phyloP scores from a whole-genome alignment of 1,284 basidiomycete species.

The Takashimella tepidaria region DNA sequence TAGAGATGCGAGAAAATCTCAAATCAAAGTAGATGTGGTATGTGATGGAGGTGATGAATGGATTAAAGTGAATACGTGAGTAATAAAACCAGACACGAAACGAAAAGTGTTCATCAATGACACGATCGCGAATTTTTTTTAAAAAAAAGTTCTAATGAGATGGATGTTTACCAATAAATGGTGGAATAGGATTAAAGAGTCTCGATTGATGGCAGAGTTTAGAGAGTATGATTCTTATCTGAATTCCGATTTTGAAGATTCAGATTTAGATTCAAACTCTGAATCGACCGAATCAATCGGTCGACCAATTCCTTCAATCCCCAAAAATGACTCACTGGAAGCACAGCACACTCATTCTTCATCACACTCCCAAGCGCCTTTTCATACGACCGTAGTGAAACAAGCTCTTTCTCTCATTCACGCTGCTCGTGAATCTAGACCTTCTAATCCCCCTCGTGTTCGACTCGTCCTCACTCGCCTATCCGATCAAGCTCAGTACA shows the following conservation, averaged over 20 bases:
- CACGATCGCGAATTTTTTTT: neutral
- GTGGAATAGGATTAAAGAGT: constrained; percentile 62
- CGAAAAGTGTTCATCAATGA: too few species aligned
- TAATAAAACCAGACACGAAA: too few species aligned
- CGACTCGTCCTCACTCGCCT: constrained; percentile 67
- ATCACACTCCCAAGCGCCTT: neutral
- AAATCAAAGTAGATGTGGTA: constrained; percentile 62
- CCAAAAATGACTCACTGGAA: neutral
- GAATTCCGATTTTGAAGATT: constrained; percentile 47
- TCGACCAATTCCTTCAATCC: neutral
- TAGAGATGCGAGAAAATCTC: neutral
- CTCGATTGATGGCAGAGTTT: constrained; percentile 68
- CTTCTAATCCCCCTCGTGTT: constrained; percentile 45
- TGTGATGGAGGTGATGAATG: constrained; percentile 65
- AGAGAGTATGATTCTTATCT: constrained; percentile 75
- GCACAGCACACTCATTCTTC: neutral
- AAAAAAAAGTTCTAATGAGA: neutral
- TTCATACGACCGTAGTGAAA: neutral
- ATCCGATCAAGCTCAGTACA: constrained; percentile 36
- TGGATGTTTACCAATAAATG: constrained; percentile 1
- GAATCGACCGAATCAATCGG: neutral
- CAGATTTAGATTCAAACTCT: constrained; percentile 5
- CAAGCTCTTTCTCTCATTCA: constrained; percentile 51
- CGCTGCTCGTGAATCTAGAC: constrained; percentile 54
- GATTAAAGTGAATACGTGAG: constrained; percentile 81